Evolutionary conservation across 208 protist species (phyloP), one percentile per base, ranked within the genome.

Genomic region (Acanthamoeba lugdunensis): DNA sequence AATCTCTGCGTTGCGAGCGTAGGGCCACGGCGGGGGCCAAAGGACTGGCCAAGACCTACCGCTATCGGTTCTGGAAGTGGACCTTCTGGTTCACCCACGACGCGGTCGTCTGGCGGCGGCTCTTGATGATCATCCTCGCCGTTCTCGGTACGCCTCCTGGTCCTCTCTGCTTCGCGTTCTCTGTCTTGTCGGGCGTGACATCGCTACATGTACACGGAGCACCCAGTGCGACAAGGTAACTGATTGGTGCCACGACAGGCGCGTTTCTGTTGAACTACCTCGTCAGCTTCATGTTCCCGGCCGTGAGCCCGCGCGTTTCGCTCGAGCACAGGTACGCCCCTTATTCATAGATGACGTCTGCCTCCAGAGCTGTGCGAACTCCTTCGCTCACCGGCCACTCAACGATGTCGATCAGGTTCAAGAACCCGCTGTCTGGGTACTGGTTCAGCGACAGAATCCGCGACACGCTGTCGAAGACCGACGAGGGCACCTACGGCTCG

Each of bases 21-120:
- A 73, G 67, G n/a, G 67, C 67, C 41, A 9, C 25, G 67, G 2
- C 33, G 28, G 28, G n/a, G 25, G 30, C 13, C 25, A 54, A 63
- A 16, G 56, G 56, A 8, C 9, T 41, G 13, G 77, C 77, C 52
- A 85, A 85, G 77, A 85, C 52, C 48, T 85, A 85, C 77, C 77
- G 77, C 77, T 85, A 85, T 23, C 77, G 77, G 48, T 85, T 85
- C 77, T 85, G 45, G 77, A 54, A 85, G 50, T 85, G 77, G 77
- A 85, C 77, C 8, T 85, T 85, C 77, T 85, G 77, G 77, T 85
- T 85, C 77, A 85, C 77, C 8, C 77, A 85, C 52, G 77, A 85
- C 52, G 77, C 77, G 5, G 77, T 50, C 77, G 41, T 54, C 48
- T 85, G 77, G 77, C 77, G 77, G 4, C 77, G 77, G 4, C 52